phyloP scores from a whole-genome alignment of 1,284 basidiomycete genomes.

The Irpex sp. region DNA sequence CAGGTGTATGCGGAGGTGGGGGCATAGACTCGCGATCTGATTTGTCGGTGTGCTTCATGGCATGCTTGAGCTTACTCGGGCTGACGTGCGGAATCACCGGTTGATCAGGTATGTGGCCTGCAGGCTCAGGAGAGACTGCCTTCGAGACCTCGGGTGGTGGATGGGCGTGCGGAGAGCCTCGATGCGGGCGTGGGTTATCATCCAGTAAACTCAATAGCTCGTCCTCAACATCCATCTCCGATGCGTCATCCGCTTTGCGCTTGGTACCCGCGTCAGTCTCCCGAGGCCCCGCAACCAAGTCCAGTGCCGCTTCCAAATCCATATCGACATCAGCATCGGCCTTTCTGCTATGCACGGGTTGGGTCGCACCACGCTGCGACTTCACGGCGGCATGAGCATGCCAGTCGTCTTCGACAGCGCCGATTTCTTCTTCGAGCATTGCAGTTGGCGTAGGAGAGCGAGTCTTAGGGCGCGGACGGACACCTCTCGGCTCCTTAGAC shows the following conservation, averaged over 20 bases:
- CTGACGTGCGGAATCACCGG: not conserved
- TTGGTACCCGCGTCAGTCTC: conserved; percentile 23
- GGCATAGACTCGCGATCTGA: conserved; percentile 56
- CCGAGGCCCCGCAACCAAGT: conserved; percentile 19
- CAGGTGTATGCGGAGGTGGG: conserved; percentile 44
- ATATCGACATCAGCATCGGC: conserved; percentile 19
- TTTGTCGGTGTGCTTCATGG: not conserved
- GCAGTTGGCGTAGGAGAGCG: conserved; percentile 23
- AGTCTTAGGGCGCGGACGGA: conserved; percentile 4
- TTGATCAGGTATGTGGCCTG: conserved; percentile 6
- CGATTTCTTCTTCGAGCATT: conserved; percentile 42
- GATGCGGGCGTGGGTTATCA: conserved; percentile 11
- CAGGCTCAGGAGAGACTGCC: not conserved
- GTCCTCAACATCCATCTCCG: conserved; percentile 63
- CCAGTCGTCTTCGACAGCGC: not conserved
- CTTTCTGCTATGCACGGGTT: not conserved
- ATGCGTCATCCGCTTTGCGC: conserved; percentile 35
- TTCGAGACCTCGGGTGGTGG: not conserved
- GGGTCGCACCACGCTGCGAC: not conserved
- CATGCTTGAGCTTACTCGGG: conserved; percentile 2
- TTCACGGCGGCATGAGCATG: not conserved
- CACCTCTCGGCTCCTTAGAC: conserved; percentile 3
- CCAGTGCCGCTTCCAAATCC: conserved; percentile 19
- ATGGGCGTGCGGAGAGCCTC: not conserved
- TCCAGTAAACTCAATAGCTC: conserved; percentile 67